Base-by-base conservation (phyloP, 2,329 filamentous ascomycete genomes). In the Stagonosporopsis cucurbitacearum region DNA sequence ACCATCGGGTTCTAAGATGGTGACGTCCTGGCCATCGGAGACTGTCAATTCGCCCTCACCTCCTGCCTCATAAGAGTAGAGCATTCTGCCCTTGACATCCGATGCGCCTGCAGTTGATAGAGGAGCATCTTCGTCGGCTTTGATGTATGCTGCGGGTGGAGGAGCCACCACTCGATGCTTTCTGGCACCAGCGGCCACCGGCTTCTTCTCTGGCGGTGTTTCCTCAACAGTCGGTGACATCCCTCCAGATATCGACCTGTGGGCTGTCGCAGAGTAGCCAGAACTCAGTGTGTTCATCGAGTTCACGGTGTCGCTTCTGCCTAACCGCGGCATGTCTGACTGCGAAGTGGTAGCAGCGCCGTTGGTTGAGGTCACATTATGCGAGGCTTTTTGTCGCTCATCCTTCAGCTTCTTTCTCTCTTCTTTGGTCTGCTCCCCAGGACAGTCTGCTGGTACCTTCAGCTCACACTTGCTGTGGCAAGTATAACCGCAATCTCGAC, bases 391-490 rank as follows among this genome's bases (percentile, higher is more conserved):
- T 77, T 98, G 94, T 58, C 93, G 86, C 72, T 93, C 89, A 37
- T 84, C 84, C 77, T 98, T 98, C 37, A 96, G 82, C 69, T 93
- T 96, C 81, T 97, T 99, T 79, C 88, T 93, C 68, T 96, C 93
- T 60, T 98, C 95, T 77, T 98, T 99, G 60, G 83, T 88, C 72
- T 95, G 87, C 71, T 98, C 95, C 45, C 95, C 95, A 0, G 95
- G 95, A 71, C 95, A 99, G 72, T 96, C 91, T 7, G 95, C 90
- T 0, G 95, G 92, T 0, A 98, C 95, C 77, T 98, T 99, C 89
- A 99, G 95, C 79, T 99, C 92, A 75, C 95, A 99, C 79, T 99
- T 99, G 81, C 88, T 96, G 78, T 99, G 95, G 72, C 95, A 99
- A 2, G 93, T 97, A 78, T 97, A 99, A 30, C 96, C 95, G 70